Base-by-base conservation (phyloP, 768 basidiomycete genomes). In the Dioszegia crocea region DNA sequence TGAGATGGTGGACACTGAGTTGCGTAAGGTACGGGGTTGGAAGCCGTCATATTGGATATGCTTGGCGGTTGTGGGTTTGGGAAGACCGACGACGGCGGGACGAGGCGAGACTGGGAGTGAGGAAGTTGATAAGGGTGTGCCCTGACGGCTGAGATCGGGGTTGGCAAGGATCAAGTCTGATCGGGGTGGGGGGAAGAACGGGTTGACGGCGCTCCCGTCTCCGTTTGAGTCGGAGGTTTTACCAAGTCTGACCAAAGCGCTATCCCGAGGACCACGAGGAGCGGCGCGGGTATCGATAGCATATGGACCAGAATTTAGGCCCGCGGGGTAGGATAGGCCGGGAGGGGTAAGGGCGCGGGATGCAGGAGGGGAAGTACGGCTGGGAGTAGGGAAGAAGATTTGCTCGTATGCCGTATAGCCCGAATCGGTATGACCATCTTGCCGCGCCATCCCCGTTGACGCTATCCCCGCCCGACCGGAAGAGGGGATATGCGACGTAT, bases 141-240 rank as follows among this genome's bases (percentile, higher is more conserved):
- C 30, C 49, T 50, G 51, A 3, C 38, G 8, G 38, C 39, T 41
- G 39, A 40, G 38, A 40, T 53, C 51, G 10, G 51, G 51, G 39
- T 53, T 53, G 12, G 51, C 23, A 24, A 53, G 51, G 11, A 16
- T 24, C 14, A 53, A 23, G 3, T 5, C 38, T 8, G 51, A 9
- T 36, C n/a, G 49, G 30, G 17, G 23, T 24, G 49, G 2, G n/a
- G 51, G 36, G 14, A 53, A 27, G 21, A 53, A 39, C 1, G 51
- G 51, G 39, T 40, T 41, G 36, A 30, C 19, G 19, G 47, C 47
- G 30, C 47, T 48, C 21, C 47, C 47, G 19, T 48, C 17, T 16
- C 17, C 47, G n/a, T 3, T 3, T 11, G 23, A n/a, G n/a, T n/a
- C 21, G 44, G 8, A 19, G 8, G 8, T 33, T 6, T 33, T 33